Base-by-base conservation (phyloP, 2,329 filamentous ascomycete species). In the Aspergillus novofumigatus region DNA sequence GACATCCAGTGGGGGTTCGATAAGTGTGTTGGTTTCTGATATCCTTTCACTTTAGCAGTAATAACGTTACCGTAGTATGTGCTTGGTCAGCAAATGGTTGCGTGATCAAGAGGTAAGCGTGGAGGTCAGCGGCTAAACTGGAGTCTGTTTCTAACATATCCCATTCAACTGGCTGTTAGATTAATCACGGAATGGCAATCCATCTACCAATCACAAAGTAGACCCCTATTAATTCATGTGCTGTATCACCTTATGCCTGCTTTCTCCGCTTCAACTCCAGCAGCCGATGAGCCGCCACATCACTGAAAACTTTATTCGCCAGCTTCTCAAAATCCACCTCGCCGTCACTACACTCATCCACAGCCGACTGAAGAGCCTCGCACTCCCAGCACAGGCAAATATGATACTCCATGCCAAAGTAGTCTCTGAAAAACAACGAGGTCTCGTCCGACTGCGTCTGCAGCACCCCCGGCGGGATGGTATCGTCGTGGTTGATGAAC, bases 361-460 rank as follows among this genome's bases (percentile, higher is more conserved):
- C 21, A 3, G 49, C 53, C 38, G 53, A 49, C 3, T 28, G n/a
- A 32, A 86, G 78, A 3, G 83, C 80, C 72, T 92, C 88, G 70
- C 90, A 92, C 67, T 91, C 91, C 88, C 89, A 92, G 71, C 89
- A 92, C 0, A 85, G 88, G 65, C 90, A 92, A 82, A 65, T 91
- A 92, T 0, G 68, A 72, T 64, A 85, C 85, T 64, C 80, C 83
- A 0, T 88, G 91, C 81, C 83, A 87, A 56, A 58, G 7, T 23
- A 26, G 1, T 28, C n/a, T 11, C 29, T 17, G 14, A 58, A 64
- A 28, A 59, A 26, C 32, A 56, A 50, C 14, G 53, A 48, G 2
- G 60, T 59, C 26, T 28, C 48, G 64, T 85, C 83, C 65, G 92
- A 91, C 1, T 80, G 77, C 1, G 74, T 72, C 49, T 81, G 80